phyloP scores from a whole-genome alignment of 805 yeast genomes.

The Yarrowia hollandica region DNA sequence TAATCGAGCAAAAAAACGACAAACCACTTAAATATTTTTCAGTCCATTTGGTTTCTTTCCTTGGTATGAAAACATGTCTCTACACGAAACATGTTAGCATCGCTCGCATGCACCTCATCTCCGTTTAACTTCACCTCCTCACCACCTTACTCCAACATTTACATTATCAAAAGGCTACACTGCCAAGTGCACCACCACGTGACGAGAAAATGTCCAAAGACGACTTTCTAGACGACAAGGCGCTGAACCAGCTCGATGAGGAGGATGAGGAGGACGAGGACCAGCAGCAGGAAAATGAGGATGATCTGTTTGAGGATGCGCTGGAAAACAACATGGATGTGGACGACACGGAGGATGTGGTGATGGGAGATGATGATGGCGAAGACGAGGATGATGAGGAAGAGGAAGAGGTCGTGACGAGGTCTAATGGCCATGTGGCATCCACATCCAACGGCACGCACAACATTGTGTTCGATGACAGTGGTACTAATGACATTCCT shows the following conservation, averaged over 20 bases:
- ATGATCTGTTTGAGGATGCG: constrained; percentile 40
- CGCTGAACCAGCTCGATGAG: constrained; percentile 26
- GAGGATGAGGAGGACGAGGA: constrained; percentile 33
- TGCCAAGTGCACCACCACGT: neutral
- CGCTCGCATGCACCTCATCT: neutral
- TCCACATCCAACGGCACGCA: constrained; percentile 30
- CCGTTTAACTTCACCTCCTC: neutral
- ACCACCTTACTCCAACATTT: neutral
- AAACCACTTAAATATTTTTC: too few relatives aligned
- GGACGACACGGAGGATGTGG: constrained; percentile 37
- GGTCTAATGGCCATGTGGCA: constrained; percentile 30
- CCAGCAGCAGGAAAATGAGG: constrained; percentile 39
- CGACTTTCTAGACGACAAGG: constrained; percentile 28
- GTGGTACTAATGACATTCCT: constrained; percentile 34
- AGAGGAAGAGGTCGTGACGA: constrained; percentile 38
- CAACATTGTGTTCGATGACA: constrained; percentile 31
- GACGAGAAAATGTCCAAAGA: constrained; percentile 8
- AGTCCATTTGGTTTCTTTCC: too few relatives aligned
- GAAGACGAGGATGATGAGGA: constrained; percentile 38
- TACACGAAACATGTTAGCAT: neutral
- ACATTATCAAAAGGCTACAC: neutral
- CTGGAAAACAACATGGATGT: constrained; percentile 39
- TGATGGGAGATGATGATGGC: constrained; percentile 37
- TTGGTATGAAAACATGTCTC: too few relatives aligned
- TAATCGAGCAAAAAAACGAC: too few relatives aligned